These are phyloP conservation scores for Vitis hybrid DNA, from an alignment of 177 flowering plant species.

Conservation along the genomic window DNA sequence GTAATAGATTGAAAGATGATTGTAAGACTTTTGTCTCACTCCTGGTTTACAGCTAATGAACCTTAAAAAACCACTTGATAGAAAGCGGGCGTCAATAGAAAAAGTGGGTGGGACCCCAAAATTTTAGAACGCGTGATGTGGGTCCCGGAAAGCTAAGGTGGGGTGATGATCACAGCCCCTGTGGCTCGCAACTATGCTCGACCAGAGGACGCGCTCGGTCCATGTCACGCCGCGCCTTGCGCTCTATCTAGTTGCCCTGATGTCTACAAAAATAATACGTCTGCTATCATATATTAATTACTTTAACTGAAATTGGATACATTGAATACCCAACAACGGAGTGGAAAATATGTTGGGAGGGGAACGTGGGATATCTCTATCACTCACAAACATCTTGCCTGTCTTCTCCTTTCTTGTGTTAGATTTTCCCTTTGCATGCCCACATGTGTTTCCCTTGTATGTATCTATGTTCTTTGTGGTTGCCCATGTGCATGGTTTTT, in stretches of 20 bases:
- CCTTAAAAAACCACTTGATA: no score
- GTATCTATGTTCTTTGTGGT: no score
- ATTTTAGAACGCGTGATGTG: slow-evolving; percentile 20
- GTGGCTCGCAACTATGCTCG: no score
- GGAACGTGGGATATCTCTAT: slow-evolving; percentile 13
- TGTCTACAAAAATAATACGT: not conserved
- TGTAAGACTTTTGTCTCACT: not conserved
- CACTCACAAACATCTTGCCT: not conserved
- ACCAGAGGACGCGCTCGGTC: not conserved
- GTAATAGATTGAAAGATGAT: not conserved
- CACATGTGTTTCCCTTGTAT: not conserved
- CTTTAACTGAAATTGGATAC: not conserved
- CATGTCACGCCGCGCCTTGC: not conserved
- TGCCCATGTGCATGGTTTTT: no score
- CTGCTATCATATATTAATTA: no score
- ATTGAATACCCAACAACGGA: slow-evolving; percentile 7
- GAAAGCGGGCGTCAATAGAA: not conserved
- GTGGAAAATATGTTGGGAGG: not conserved
- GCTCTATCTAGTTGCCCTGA: not conserved
- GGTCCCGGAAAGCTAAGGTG: slow-evolving; percentile 13
- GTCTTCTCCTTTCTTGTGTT: not conserved
- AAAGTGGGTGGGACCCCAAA: slow-evolving; percentile 8
- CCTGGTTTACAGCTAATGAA: slow-evolving; percentile 29
- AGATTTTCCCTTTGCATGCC: not conserved
- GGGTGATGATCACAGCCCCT: slow-evolving; percentile 9